Base-by-base conservation (phyloP, 345 rosid species). In the Bruguiera parviflora region DNA sequence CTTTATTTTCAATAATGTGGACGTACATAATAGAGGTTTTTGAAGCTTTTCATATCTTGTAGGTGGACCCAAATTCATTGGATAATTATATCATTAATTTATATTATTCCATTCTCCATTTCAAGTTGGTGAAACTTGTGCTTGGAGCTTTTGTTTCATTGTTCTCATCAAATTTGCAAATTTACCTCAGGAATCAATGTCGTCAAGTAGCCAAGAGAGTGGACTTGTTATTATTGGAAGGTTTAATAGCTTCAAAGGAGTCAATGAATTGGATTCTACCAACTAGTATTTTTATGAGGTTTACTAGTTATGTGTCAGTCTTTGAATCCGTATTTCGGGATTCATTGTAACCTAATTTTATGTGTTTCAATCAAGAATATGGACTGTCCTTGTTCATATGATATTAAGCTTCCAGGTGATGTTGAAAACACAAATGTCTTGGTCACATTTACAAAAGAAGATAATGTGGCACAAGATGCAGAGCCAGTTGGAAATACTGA, bases 161-260 rank as follows among this genome's bases (percentile, higher is more conserved):
- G 19, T 55, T 32, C 27, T 16, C 39, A 31, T 70, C 63, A 62
- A 63, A 57, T 9, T 32, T 37, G 9, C 2, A 8, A 37, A 37
- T 7, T 66, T 64, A 57, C 63, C 10, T 49, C 87, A 95, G 96
- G 96, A 84, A 65, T 72, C 81, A 33, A 33, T 77, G 28, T 85
- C 85, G 75, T 77, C 83, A 67, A 81, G 75, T 80, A 77, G 75
- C 82, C 84, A 71, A 64, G 87, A 81, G 46, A 90, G 76, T 84
- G 92, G 90, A 68, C 73, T 71, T 75, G 70, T 64, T 78, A 61
- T 67, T 68, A 79, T 81, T 68, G 89, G 86, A 58, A 80, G 73
- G 68, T 79, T 66, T 68, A 77, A 68, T 67, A 79, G 73, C 79
- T 81, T 81, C 16, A 67, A 65, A 57, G 71, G 71, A 37, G 71